These are phyloP conservation scores for Daldinia childiae DNA, from an alignment of 495 filamentous ascomycete genomes.

Conservation along the genomic window DNA sequence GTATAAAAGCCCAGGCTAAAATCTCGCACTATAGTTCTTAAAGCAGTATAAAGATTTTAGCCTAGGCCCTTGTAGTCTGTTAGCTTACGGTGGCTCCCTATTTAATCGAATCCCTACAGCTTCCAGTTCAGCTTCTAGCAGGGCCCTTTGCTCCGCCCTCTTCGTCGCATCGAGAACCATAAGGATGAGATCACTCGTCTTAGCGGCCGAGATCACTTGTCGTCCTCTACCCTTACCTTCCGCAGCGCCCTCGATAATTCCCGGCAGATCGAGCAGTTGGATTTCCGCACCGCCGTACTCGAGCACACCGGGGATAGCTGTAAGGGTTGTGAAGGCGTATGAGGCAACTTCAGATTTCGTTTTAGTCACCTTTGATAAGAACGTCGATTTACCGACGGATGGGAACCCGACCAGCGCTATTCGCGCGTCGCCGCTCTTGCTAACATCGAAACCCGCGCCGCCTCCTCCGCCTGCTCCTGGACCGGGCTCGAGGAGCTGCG, in stretches of 20 bases:
- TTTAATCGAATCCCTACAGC: constrained; percentile 96
- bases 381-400: constrained; percentile 98
- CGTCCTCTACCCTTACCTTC: constrained; percentile 96
- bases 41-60: neutral
- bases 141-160: constrained; percentile 88
- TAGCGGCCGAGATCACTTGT: constrained; percentile 98
- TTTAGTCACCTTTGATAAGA: constrained; percentile 98
- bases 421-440: constrained; percentile 95
- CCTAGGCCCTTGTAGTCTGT: neutral
- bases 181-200: constrained; percentile 96
- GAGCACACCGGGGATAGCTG: constrained; percentile 95
- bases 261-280: constrained; percentile 96
- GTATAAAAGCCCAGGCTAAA: neutral
- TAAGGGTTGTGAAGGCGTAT: constrained; percentile 97
- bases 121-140: constrained; percentile 93
- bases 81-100: constrained; percentile 84
- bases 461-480: constrained; percentile 80
- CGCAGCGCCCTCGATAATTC: constrained; percentile 97
- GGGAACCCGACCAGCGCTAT: constrained; percentile 98
- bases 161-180: constrained; percentile 99
- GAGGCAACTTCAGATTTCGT: constrained; percentile 96
- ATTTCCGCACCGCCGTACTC: constrained; percentile 99
- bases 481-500: constrained; percentile 92
- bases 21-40: neutral
- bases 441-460: constrained; percentile 90